phyloP scores from a whole-genome alignment of 208 protist species.

The Leishmania mexicana region DNA sequence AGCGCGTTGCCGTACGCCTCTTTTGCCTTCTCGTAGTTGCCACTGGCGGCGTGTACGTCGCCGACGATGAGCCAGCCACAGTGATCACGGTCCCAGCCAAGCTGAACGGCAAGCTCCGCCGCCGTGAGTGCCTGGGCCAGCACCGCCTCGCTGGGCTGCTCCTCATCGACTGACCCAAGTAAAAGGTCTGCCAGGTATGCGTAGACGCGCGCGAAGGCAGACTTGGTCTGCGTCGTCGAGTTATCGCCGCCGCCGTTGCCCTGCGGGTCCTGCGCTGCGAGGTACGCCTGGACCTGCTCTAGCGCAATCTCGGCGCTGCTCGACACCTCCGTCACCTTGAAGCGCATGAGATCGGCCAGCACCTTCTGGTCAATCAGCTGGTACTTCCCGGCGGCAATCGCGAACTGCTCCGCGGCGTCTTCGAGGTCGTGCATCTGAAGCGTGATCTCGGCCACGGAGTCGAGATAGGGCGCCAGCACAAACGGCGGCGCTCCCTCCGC shows the following conservation, averaged over 20 bases:
- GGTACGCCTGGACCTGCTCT: slow-evolving; percentile 54
- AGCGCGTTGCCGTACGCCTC: slow-evolving; percentile 61
- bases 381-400: slow-evolving; percentile 81
- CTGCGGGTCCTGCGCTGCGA: slow-evolving; percentile 48
- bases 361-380: slow-evolving; percentile 78
- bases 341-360: slow-evolving; percentile 78
- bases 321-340: slow-evolving; percentile 61
- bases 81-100: slow-evolving; percentile 81
- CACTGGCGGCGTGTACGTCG: slow-evolving; percentile 51
- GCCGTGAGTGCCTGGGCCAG: slow-evolving; percentile 50
- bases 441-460: slow-evolving; percentile 81
- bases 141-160: slow-evolving; percentile 20
- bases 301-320: slow-evolving; percentile 62
- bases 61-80: slow-evolving; percentile 56
- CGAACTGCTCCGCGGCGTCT: slow-evolving; percentile 84
- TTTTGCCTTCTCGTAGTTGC: slow-evolving; percentile 53
- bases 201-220: slow-evolving; percentile 64
- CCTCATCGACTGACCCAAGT: slow-evolving; percentile 42
- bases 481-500: slow-evolving; percentile 86
- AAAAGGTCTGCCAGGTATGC: slow-evolving; percentile 77
- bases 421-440: slow-evolving; percentile 78
- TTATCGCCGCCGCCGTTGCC: slow-evolving; percentile 33
- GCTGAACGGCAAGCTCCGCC: slow-evolving; percentile 45
- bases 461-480: slow-evolving; percentile 80
- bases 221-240: slow-evolving; percentile 30